Evolutionary conservation across 192 early-diverging fungal genomes (phyloP), one percentile per base, ranked within the genome.

Genomic region (Backusella australiensis): DNA sequence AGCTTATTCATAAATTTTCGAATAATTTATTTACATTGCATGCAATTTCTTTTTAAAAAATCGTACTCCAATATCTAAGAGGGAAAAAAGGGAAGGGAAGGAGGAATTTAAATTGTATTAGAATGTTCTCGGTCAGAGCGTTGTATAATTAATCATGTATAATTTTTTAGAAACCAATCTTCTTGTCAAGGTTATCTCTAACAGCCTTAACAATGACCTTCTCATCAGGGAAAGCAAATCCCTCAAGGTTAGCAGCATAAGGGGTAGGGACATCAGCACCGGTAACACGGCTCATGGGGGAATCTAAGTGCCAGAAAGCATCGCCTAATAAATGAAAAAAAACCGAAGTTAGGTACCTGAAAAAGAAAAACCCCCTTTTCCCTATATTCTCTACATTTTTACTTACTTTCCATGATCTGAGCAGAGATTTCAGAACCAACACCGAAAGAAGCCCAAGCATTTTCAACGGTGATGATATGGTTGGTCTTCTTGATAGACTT

Each of bases 211-310:
- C 90, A 78, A 99, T 95, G 80, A 91, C 88, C 78, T 93, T 89
- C 35, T 90, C 85, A 72, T 91, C 90, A 66, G 98, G 98, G 81
- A 97, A 91, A 67, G 93, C 86, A 52, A 94, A 90, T n/a, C 77
- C 81, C 86, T 99, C 98, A 72, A 99, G 90, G 92, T 97, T 98
- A 78, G 87, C 84, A 59, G 98, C 96, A 81, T 98, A 99, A 68
- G 98, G 96, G 83, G 95, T 99, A 65, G 98, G 98, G 72, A 97
- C 90, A 85, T 99, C 98, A 77, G 98, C 98, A 23, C 96, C 96
- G 53, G 96, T 95, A 35, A 99, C 86, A 80, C 98, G 92, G 85
- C 86, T 85, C 56, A 99, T 90, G 14, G 98, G 98, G 36, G 96
- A 94, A 89, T 99, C 96, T 42, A 99, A 90, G 84, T 96, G 89